Base-by-base conservation (phyloP, 73 alveolate species). In the Durusdinium trenchii region DNA sequence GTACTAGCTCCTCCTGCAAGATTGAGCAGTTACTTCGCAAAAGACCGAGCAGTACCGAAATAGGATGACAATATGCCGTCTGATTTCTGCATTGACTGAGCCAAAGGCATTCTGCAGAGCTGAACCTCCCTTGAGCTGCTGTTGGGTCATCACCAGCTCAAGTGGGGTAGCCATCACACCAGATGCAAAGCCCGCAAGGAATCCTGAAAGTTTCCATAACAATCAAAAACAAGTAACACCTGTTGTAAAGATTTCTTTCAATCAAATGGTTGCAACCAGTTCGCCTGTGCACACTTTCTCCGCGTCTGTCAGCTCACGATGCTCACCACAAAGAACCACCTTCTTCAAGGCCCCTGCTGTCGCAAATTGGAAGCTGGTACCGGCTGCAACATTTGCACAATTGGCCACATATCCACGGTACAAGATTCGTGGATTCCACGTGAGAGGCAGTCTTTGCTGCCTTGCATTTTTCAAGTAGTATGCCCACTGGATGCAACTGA, bases 371-470 rank as follows among this genome's bases (percentile, higher is more conserved):
- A 84, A 84, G 51, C 94, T 84, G 76, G 94, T 84, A 6, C 94
- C 94, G 38, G 94, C 94, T 51, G 94, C 94, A 12, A 84, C 94
- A 14, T 84, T 84, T 6, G 94, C 94, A 51, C 94, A 84, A 52
- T 84, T 84, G 54, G 94, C 94, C 54, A 51, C 12, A 40, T 84
- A 84, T 26, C 94, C 94, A 38, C 94, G 94, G 54, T 84, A 84
- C 94, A 84, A 38, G 52, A 84, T 51, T 75, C 94, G 94, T 10
- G 94, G 94, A 51, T 84, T 84, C 42, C 48, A 51, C 76, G 76
- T 84, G 76, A 84, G 52, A 30, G 94, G 94, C 94, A 84, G 76
- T 48, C 94, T 84, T 84, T 84, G 94, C 94, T 84, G 94, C 94
- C 94, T 50, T 38, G 94, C 94, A 52, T 84, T 84, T 40, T 84